phyloP scores from a whole-genome alignment of 169 alveolate genomes.

The Eimeria maxima region DNA sequence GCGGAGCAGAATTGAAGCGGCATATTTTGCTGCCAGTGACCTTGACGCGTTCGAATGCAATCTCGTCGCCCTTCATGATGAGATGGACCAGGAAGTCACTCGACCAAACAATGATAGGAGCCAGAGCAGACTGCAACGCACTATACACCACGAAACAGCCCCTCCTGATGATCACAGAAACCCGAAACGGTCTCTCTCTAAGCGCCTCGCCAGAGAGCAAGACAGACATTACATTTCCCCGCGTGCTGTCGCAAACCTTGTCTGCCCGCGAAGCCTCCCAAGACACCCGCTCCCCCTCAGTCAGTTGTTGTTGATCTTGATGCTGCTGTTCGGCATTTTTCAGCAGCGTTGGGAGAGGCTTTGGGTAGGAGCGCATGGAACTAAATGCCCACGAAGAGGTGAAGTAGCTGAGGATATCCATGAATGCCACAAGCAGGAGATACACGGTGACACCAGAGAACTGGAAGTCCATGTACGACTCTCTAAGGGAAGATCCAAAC shows the following conservation, averaged over 20 bases:
- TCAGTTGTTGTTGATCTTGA: conserved; percentile 13
- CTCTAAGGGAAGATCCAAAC: conserved; percentile 74
- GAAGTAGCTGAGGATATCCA: conserved; percentile 84
- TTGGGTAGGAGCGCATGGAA: conserved; percentile 81
- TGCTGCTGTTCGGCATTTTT: conserved; percentile 6
- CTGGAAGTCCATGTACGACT: conserved; percentile 81
- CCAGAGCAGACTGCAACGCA: conserved; percentile 83
- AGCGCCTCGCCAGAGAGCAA: conserved; percentile 47
- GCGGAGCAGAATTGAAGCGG: conserved; percentile 31
- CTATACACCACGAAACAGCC: conserved; percentile 86
- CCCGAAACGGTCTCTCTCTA: conserved; percentile 74
- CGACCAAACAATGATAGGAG: conserved; percentile 86
- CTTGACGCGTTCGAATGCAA: conserved; percentile 8
- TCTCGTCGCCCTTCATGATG: conserved; percentile 34
- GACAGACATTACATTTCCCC: conserved; percentile 5
- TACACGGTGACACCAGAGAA: conserved; percentile 86
- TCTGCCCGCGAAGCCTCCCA: not conserved
- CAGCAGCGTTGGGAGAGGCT: conserved; percentile 76
- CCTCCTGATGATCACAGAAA: conserved; percentile 40
- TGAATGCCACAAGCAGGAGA: conserved; percentile 82
- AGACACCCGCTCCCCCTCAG: not conserved
- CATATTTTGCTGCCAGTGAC: conserved; percentile 70
- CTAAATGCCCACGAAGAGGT: conserved; percentile 79
- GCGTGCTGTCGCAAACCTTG: not conserved
- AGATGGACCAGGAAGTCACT: conserved; percentile 85